Base-by-base conservation (phyloP, 1,139 yeast genomes). In the Meyerozyma guilliermondii region DNA sequence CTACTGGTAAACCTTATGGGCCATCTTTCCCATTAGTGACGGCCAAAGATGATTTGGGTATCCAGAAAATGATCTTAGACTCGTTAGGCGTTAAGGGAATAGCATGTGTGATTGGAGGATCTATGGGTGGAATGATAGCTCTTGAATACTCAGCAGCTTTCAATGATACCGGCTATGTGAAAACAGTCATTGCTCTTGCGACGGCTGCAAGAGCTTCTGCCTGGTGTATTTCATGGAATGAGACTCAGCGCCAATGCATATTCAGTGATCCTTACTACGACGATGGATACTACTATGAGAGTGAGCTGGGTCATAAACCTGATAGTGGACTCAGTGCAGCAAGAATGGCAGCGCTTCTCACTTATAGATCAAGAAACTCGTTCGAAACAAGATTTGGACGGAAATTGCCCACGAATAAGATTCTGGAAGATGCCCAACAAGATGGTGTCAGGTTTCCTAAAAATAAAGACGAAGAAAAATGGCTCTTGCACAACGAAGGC, bases 81-180 rank as follows among this genome's bases (percentile, higher is more conserved):
- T 88, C 87, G 23, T 65, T 92, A 41, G 88, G 86, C 0, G 87
- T 92, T 23, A 75, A 74, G 44, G 77, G 80, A 43, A 68, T 92
- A 34, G 97, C 98, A 1, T 78, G 84, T 40, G 95, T 87, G 4
- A 78, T 92, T 44, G 98, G 98, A 26, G 98, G 98, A 0, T 91
- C 98, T 24, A 92, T 92, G 98, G 98, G 98, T 31, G 98, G 98
- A n/a, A 92, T 92, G 98, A 67, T 89, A 41, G 91, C 92, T 0
- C 66, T 92, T 50, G 98, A 92, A 60, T 92, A 91, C 74, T 70
- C 74, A 10, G 63, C 75, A 56, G 81, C 85, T 2, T 85, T 80
- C 56, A 85, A 78, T 51, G 85, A 87, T n/a, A 65, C 74, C 2
- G 76, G 71, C 3, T 92, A 80, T 56, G 95, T 92, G 16, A 76